A percentile compares a stretch with the other conserved stretches of the same genome.
These are phyloP conservation scores for Voacanga thouarsii DNA, from an alignment of 257 asterid genomes.

Conservation along the genomic window DNA sequence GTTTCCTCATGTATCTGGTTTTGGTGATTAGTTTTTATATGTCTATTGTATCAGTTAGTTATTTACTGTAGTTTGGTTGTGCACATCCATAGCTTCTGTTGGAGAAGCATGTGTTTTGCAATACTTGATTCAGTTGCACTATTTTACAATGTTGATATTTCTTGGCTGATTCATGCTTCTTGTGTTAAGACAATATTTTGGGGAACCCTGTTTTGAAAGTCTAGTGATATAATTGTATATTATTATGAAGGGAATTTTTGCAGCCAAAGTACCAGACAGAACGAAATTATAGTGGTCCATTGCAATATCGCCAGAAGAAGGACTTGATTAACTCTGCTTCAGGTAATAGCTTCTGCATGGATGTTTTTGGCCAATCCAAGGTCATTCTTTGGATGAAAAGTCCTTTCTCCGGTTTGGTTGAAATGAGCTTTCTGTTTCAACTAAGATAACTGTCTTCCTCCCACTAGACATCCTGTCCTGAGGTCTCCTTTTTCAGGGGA, in stretches of 20 bases:
- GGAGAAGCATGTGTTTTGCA: background rate
- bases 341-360: constrained; percentile 40
- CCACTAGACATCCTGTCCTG: constrained; percentile 12
- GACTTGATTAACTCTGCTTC: constrained; percentile 45
- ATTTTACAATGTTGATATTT: constrained; percentile 6
- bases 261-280: constrained; percentile 59
- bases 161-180: constrained; percentile 4
- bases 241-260: constrained; percentile 60
- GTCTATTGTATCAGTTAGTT: background rate
- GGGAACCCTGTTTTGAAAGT: background rate
- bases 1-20: background rate
- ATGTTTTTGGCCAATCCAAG: too few relatives aligned
- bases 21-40: background rate
- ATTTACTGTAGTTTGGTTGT: background rate
- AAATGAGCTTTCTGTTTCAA: too few relatives aligned
- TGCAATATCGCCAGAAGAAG: constrained; percentile 77
- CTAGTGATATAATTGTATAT: background rate
- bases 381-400: background rate
- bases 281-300: constrained; percentile 71
- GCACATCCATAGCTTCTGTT: background rate
- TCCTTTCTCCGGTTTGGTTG: background rate
- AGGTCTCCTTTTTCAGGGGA: constrained; percentile 48
- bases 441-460: background rate
- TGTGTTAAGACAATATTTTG: background rate
- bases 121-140: background rate